Evolutionary conservation across 169 alveolate genomes (phyloP), one percentile per base, ranked within the genome.

Genomic region (Plasmodium adleri): DNA sequence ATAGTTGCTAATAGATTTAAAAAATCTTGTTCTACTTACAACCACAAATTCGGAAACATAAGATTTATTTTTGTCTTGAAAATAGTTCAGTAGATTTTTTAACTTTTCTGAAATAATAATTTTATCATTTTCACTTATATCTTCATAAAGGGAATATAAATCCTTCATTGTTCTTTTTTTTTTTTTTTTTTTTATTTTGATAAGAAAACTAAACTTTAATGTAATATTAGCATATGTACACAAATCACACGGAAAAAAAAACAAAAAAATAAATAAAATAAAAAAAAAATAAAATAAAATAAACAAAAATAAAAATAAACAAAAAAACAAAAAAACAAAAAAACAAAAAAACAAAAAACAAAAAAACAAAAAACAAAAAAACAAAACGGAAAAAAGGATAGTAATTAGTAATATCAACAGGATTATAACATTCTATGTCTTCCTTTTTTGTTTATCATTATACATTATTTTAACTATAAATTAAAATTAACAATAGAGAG

Each of bases 41-140:
- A 86, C 92, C 64, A 72, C 87, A 39, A 86, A 86, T 67, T 86
- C 92, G 24, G 92, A 86, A 15, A 86, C 92, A 73, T 86, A 54
- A 28, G 26, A 58, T 71, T 70, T 86, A 56, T 72, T 72, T 60
- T 28, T 72, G 58, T 86, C 73, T 22, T 70, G 88, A 72, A 72
- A 71, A 20, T 71, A 13, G 50, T 58, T 73, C 20, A 86, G 87
- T 63, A 86, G 59, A 47, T 73, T 86, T 73, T 54, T 72, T 72
- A 86, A 86, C 32, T 70, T 72, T 64, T 39, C 92, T 66, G 92
- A 86, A 86, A 86, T 72, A 9, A 72, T 26, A 26, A 22, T 50
- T 86, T 72, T 64, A 43, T 86, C 86, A 22, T 70, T 70, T 62
- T 86, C 92, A 22, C 92, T 47, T 54, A 62, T 72, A 86, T 86